phyloP scores from a whole-genome alignment of 2,329 filamentous ascomycete species.

The Neoscytalidium dimidiatum region DNA sequence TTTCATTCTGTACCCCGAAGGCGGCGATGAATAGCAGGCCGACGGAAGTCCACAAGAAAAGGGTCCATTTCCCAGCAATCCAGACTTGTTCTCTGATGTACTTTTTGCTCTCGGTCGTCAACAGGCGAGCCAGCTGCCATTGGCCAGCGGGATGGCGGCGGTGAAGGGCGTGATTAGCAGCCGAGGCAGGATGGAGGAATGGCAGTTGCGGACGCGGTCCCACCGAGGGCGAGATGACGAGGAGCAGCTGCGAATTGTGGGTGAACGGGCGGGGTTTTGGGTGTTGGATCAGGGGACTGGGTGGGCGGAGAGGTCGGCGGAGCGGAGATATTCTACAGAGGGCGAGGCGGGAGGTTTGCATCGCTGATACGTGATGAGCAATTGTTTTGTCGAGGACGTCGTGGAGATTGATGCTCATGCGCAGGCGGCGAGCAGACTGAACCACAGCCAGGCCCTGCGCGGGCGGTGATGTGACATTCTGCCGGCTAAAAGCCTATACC shows the following conservation, averaged over 20 bases:
- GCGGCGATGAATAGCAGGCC: slow-evolving; percentile 62
- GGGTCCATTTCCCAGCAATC: slow-evolving; percentile 67
- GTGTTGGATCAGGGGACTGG: slow-evolving; percentile 24
- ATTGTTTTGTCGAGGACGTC: background rate
- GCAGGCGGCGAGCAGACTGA: too few relatives aligned
- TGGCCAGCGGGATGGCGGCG: slow-evolving; percentile 31
- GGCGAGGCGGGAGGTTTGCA: slow-evolving; percentile 29
- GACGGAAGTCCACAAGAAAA: slow-evolving; percentile 66
- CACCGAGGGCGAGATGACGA: slow-evolving; percentile 52
- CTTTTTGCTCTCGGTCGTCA: slow-evolving; percentile 75
- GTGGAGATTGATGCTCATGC: background rate
- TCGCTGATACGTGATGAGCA: slow-evolving; percentile 20
- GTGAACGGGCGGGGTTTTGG: slow-evolving; percentile 57
- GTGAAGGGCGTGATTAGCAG: slow-evolving; percentile 22
- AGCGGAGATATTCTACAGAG: slow-evolving; percentile 30
- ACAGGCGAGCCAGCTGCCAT: slow-evolving; percentile 64
- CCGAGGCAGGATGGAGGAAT: slow-evolving; percentile 62
- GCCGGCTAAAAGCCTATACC: background rate
- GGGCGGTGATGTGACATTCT: slow-evolving; percentile 12
- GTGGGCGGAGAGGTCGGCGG: slow-evolving; percentile 27
- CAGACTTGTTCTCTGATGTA: slow-evolving; percentile 72
- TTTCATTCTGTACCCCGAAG: slow-evolving; percentile 71
- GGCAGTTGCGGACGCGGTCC: slow-evolving; percentile 62
- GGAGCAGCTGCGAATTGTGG: slow-evolving; percentile 55
- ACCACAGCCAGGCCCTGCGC: background rate